These are phyloP conservation scores for Acacia acuminata DNA, from an alignment of 306 rosid species.

Conservation along the genomic window DNA sequence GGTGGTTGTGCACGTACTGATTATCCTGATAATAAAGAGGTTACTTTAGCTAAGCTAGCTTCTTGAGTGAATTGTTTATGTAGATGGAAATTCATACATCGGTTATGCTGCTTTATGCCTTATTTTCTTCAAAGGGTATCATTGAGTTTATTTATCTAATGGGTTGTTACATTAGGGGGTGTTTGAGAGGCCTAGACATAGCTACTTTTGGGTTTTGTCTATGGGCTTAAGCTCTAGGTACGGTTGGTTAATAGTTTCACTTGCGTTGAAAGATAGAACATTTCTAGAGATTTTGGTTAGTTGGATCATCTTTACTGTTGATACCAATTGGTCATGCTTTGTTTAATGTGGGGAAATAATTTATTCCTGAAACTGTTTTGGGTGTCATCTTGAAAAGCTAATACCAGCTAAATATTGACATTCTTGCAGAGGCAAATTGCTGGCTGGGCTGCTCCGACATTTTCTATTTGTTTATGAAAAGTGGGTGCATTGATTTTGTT, in stretches of 20 bases:
- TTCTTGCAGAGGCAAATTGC: constrained; percentile 93
- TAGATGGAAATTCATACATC: background rate
- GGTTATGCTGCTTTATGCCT: background rate
- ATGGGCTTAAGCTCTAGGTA: background rate
- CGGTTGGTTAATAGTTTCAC: background rate
- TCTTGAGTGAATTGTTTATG: background rate
- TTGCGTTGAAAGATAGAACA: background rate
- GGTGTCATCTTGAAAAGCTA: constrained; percentile 28
- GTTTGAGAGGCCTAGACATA: background rate
- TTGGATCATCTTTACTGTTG: background rate
- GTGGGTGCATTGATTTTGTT: constrained; percentile 92
- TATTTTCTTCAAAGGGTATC: background rate
- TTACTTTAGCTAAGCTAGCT: background rate
- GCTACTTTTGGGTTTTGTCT: background rate
- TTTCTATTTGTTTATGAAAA: constrained; percentile 85
- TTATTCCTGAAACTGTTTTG: constrained; percentile 21
- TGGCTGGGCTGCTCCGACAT: constrained; percentile 99
- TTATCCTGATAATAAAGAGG: background rate
- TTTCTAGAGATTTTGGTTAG: background rate
- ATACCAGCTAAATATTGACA: constrained; percentile 28
- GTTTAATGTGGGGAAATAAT: background rate
- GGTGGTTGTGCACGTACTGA: background rate
- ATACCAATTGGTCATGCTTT: background rate
- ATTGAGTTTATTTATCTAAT: background rate
- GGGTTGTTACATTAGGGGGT: background rate